Conservation (phyloP, 2,329 filamentous ascomycete species). For the Chrysoporthe cubensis region DNA sequence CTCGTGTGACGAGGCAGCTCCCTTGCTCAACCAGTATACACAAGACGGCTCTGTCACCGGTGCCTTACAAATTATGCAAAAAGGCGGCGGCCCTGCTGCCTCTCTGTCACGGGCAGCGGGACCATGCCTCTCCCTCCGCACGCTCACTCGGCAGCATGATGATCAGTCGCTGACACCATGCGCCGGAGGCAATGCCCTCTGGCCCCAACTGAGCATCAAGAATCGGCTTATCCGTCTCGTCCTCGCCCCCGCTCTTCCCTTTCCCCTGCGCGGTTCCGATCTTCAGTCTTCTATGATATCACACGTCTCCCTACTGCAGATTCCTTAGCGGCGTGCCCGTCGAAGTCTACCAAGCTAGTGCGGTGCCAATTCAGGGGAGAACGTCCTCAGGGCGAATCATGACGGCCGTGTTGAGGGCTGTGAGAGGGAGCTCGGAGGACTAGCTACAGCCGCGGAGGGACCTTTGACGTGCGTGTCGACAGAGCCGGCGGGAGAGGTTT, state of each 20-base stretch:
- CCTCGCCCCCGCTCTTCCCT: neutral
- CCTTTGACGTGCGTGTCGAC: slow-evolving; percentile 50
- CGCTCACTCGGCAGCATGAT: too few relatives aligned
- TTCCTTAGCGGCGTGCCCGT: slow-evolving; percentile 46
- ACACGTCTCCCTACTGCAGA: slow-evolving; percentile 49
- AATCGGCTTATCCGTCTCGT: neutral
- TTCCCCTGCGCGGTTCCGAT: slow-evolving; percentile 32
- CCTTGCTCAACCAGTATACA: too few relatives aligned
- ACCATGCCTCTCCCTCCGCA: too few relatives aligned
- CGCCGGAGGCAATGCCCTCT: too few relatives aligned
- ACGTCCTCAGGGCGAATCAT: slow-evolving; percentile 57
- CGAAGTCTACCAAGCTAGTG: slow-evolving; percentile 53
- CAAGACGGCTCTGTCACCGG: too few relatives aligned
- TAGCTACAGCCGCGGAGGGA: slow-evolving; percentile 43
- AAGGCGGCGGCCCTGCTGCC: too few relatives aligned
- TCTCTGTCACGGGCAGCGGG: too few relatives aligned
- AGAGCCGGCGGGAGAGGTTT: slow-evolving; percentile 44
- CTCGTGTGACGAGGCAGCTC: too few relatives aligned
- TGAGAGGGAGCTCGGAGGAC: slow-evolving; percentile 47
- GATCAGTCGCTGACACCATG: too few relatives aligned
- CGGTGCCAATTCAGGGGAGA: slow-evolving; percentile 48
- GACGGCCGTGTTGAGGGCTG: slow-evolving; percentile 58
- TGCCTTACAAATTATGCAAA: too few relatives aligned
- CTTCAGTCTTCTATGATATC: slow-evolving; percentile 46
- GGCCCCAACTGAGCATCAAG: neutral